Percentiles rank a stretch among this genome's conserved stretches.
These are phyloP conservation scores for Microcyclospora pomicola DNA, from an alignment of 2,329 filamentous ascomycete genomes.

Conservation along the genomic window DNA sequence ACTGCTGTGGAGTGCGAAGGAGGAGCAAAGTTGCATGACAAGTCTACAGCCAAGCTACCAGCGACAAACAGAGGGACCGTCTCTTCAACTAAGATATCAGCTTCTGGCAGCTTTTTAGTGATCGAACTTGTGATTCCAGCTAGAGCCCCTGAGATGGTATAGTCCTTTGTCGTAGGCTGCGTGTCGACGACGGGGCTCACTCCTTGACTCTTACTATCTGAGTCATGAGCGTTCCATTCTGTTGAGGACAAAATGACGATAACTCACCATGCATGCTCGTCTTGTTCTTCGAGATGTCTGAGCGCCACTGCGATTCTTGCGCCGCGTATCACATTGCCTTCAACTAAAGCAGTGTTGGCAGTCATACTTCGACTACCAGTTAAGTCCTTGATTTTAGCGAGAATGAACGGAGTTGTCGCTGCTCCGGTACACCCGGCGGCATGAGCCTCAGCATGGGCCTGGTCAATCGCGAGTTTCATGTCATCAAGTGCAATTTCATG, in stretches of 20 bases:
- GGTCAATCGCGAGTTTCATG: slow-evolving; percentile 56
- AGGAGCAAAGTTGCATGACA: slow-evolving; percentile 64
- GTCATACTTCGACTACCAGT: slow-evolving; percentile 56
- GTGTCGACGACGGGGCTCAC: no score
- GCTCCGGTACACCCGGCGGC: slow-evolving; percentile 55
- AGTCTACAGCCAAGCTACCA: slow-evolving; percentile 78
- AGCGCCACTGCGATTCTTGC: slow-evolving; percentile 52
- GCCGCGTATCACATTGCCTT: slow-evolving; percentile 52
- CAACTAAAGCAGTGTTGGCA: slow-evolving; percentile 59
- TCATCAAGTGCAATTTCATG: slow-evolving; percentile 54
- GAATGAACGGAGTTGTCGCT: slow-evolving; percentile 72
- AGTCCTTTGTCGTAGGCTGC: no score
- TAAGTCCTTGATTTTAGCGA: slow-evolving; percentile 65
- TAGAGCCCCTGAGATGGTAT: no score
- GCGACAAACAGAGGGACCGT: slow-evolving; percentile 63
- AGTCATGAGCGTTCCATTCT: slow-evolving; percentile 2
- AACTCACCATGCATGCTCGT: slow-evolving; percentile 7
- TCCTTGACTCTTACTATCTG: slow-evolving; percentile 2
- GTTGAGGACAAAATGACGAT: no score
- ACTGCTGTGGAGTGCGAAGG: slow-evolving; percentile 22
- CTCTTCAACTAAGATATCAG: no score
- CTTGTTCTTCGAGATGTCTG: slow-evolving; percentile 35
- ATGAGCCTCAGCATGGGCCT: slow-evolving; percentile 51
- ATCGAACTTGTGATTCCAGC: no score
- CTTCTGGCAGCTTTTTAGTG: no score